phyloP scores from a whole-genome alignment of 768 basidiomycete genomes.

The Lyophyllum atratum region DNA sequence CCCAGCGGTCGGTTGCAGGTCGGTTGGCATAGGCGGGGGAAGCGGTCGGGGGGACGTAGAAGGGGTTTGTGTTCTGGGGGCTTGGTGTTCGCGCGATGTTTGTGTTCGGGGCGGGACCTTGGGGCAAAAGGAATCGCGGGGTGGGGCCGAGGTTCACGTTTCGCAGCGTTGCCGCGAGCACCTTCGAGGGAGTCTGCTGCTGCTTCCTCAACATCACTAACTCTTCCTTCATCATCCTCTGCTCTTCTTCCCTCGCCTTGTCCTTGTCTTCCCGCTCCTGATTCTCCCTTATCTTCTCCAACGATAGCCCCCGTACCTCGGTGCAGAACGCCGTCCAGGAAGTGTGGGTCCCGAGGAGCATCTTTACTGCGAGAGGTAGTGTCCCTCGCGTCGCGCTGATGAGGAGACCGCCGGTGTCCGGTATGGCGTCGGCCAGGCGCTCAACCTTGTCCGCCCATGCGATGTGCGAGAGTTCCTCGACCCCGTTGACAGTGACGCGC shows the following conservation, averaged over 20 bases:
- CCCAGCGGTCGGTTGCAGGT: neutral
- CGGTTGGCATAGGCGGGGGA: neutral
- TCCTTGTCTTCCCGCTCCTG: conserved; percentile 7
- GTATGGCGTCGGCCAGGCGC: conserved; percentile 12
- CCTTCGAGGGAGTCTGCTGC: neutral
- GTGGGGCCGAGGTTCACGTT: conserved; percentile 1
- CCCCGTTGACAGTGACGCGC: conserved; percentile 13
- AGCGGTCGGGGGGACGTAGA: neutral
- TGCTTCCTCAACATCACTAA: neutral
- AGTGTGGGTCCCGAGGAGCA: neutral
- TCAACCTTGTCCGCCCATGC: conserved; percentile 25
- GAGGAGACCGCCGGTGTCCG: conserved; percentile 16
- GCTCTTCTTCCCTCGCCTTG: neutral
- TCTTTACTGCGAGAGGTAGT: conserved; percentile 8
- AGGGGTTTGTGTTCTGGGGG: neutral
- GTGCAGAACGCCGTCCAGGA: conserved; percentile 17
- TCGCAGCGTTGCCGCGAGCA: neutral
- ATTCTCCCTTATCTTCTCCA: neutral
- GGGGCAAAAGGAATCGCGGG: too few relatives aligned
- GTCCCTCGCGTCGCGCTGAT: conserved; percentile 6
- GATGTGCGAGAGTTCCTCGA: conserved; percentile 21
- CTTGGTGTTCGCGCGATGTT: neutral
- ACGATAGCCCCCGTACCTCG: neutral
- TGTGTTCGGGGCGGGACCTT: neutral
- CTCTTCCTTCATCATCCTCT: neutral